Conservation (phyloP, 164 flowering plant species). For the Buxus sempervirens region DNA sequence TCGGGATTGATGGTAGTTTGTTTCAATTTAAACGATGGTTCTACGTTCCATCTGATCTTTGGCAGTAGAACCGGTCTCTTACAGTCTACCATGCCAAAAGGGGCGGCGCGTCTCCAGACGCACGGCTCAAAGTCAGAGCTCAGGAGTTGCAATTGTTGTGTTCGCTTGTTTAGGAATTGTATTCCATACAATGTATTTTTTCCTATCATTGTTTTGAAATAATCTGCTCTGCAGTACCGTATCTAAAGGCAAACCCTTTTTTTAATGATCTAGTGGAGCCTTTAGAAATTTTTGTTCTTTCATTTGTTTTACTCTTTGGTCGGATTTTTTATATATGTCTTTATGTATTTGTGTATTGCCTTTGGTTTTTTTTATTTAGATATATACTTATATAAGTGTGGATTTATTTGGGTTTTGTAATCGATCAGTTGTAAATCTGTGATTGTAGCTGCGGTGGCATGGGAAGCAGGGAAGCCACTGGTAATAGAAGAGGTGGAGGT, state of each 20-base stretch:
- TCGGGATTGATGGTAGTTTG: too few relatives aligned
- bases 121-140: too few relatives aligned
- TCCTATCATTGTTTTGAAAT: neutral
- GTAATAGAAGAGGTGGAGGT: constrained; percentile 54
- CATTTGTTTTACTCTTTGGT: neutral
- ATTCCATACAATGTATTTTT: too few relatives aligned
- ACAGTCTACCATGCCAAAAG: too few relatives aligned
- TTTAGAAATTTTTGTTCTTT: neutral
- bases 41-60: too few relatives aligned
- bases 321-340: neutral
- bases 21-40: too few relatives aligned
- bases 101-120: too few relatives aligned
- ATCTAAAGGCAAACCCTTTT: neutral
- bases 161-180: too few relatives aligned
- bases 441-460: constrained; percentile 51
- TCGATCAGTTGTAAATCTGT: neutral
- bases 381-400: neutral
- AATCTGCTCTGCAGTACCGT: neutral
- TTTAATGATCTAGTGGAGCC: neutral
- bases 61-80: too few relatives aligned
- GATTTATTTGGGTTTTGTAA: neutral
- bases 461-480: constrained; percentile 57
- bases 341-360: neutral
- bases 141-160: too few relatives aligned
- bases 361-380: neutral